Evolutionary conservation across 176 grass and related monocot species (phyloP), one percentile per base, ranked within the genome.

Genomic region (Aegilops umbellulata): DNA sequence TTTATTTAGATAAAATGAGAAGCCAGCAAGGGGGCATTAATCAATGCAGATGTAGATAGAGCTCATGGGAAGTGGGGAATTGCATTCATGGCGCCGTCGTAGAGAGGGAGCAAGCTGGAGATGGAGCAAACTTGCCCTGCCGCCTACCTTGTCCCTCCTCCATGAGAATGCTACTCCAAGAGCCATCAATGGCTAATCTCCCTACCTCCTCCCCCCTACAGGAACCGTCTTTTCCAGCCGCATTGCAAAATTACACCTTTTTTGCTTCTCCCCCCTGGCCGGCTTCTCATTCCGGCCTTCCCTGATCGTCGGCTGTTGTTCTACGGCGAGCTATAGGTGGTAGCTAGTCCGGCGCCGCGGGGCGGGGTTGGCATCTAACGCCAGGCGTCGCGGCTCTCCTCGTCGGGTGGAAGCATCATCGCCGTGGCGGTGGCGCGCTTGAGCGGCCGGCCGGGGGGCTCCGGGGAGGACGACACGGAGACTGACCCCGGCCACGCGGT

Each of bases 351-450:
- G 8, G 77, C 22, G 29, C 47, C 62, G 46, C 29, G 26, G 29
- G 16, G 83, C 16, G 55, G 55, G 1, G 55, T 22, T 58, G 39
- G 9, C 25, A 8, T 51, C 8, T 76, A 83, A 16, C 31, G 58
- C 85, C 82, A 95, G 65, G 90, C 90, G 57, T 90, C 77, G 58
- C 93, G 77, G 84, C 88, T 92, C 79, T 88, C 93, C 78, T 92
- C 93, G 71, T 95, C 90, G 26, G 69, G 83, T 19, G 23, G 15
- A 46, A 69, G 55, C 87, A 22, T 15, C 87, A 22, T 15, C 8
- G 64, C 30, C 14, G 23, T 24, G 69, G 80, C 4, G 44, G 65
- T 30, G 62, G 78, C 65, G 27, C 83, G 60, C 85, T 82, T 87
- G 79, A 69, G 25, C 84, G 17, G 62, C 78, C 9, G 62, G 36